Evolutionary conservation across 495 filamentous ascomycete species (phyloP).

Genomic region (Hyphodiscus hymeniophilus): DNA sequence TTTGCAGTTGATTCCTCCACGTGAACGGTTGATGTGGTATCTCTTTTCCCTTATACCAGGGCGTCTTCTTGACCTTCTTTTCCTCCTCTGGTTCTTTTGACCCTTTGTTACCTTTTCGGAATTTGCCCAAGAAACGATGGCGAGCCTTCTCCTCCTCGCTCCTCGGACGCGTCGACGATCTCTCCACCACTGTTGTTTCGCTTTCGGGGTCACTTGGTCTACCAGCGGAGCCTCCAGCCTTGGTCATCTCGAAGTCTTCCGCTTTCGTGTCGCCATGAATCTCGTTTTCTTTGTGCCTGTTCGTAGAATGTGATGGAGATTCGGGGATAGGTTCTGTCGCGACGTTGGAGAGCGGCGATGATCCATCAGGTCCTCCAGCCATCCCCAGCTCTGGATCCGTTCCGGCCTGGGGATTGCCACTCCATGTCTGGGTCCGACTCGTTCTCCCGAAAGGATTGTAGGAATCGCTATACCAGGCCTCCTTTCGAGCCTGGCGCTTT

Average conservation of each 20-base stretch:
- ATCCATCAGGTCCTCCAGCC: not conserved
- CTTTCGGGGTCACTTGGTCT: not conserved
- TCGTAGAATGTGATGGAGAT: not conserved
- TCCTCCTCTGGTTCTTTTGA: slow-evolving; percentile 23
- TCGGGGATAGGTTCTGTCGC: not conserved
- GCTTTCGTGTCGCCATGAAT: not conserved
- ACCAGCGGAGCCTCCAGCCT: not conserved
- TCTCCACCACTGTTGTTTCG: slow-evolving; percentile 1
- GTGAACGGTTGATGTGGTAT: slow-evolving; percentile 43
- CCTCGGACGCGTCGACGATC: not conserved
- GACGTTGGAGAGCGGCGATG: not conserved
- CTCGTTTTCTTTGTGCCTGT: not conserved
- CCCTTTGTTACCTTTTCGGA: not conserved
- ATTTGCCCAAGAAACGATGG: slow-evolving; percentile 6
- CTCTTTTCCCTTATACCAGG: slow-evolving; percentile 29
- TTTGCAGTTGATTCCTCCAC: slow-evolving; percentile 56
- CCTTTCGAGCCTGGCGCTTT: slow-evolving; percentile 21
- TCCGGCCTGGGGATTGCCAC: not conserved
- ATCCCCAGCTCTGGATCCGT: slow-evolving; percentile 10
- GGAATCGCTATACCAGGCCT: slow-evolving; percentile 21
- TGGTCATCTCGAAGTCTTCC: not conserved
- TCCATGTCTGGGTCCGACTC: slow-evolving; percentile 12
- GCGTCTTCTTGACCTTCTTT: slow-evolving; percentile 28
- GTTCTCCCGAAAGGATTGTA: slow-evolving; percentile 20
- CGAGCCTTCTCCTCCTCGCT: slow-evolving; percentile 5